Percentiles rank a stretch among this genome's conserved stretches.
phyloP scores from a whole-genome alignment of 1,284 basidiomycete genomes.

The Sanghuangporus baumii region DNA sequence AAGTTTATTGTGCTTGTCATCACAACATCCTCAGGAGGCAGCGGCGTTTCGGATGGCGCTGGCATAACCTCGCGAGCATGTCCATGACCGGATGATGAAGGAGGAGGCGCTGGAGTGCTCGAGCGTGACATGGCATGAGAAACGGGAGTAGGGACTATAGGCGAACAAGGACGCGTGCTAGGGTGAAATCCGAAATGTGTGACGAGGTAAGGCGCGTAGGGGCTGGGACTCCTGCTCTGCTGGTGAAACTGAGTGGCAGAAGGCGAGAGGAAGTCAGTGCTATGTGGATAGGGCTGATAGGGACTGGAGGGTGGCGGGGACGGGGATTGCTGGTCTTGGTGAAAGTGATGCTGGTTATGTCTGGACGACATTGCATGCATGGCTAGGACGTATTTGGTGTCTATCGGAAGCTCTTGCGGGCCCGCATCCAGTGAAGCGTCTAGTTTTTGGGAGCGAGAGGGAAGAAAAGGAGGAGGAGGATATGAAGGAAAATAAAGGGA shows the following conservation, averaged over 20 bases:
- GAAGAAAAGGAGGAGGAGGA: background rate
- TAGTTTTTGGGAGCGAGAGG: background rate
- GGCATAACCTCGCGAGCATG: background rate
- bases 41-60: conserved; percentile 20
- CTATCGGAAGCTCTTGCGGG: background rate
- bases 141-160: conserved; percentile 2
- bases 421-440: background rate
- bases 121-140: conserved; percentile 8
- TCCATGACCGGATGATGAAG: conserved; percentile 1
- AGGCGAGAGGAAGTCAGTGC: background rate
- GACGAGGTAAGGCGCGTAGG: conserved; percentile 11
- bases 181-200: conserved; percentile 5
- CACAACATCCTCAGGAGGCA: conserved; percentile 45
- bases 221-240: background rate
- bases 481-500: background rate
- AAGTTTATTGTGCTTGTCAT: conserved; percentile 51
- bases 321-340: conserved; percentile 5
- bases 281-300: background rate
- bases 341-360: background rate
- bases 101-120: background rate
- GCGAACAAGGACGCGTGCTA: conserved; percentile 5
- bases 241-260: background rate
- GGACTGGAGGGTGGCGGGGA: conserved; percentile 1
- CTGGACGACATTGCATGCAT: conserved; percentile 7
- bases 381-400: background rate